Evolutionary conservation across 2,329 filamentous ascomycete genomes (phyloP), one percentile per base, ranked within the genome.

Genomic region (Neofusicoccum sp.): DNA sequence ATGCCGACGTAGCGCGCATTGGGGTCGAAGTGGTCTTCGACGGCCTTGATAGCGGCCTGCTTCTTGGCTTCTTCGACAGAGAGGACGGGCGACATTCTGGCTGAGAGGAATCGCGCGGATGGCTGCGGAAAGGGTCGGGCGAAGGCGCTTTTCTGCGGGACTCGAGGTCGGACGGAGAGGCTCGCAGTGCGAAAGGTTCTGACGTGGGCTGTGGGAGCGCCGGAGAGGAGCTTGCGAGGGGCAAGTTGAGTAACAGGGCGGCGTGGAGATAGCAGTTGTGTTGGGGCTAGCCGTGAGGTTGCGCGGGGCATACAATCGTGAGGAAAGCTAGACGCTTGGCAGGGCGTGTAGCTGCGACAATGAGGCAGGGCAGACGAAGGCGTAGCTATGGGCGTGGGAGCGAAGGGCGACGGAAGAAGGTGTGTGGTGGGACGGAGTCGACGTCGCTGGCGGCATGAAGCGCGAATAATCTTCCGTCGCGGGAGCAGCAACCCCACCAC

Each of bases 41-140:
- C 89, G 51, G 90, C 90, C 67, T 84, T 86, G 74, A 83, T 86
- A 64, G 89, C 90, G 57, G 90, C 90, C 43, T 85, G 82, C 68
- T 86, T 85, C 77, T 95, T 95, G 63, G 90, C 89, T 36, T 82
- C 79, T 75, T 93, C 89, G 66, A 93, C 75, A 38, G 71, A 51
- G 24, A 62, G 34, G n/a, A 33, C 45, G 45, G 61, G 56, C 26
- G 53, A 43, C 58, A 60, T 60, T 16, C 36, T 38, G 44, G 14
- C 34, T n/a, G 45, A 38, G 38, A 31, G 57, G 47, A 24, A 31
- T 58, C 36, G 58, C 20, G 48, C 28, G 38, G 49, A 38, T 57
- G 12, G 24, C 26, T 26, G 43, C 11, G 41, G 49, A n/a, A 41
- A 24, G 11, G 34, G 34, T 12, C n/a, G 41, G 6, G 12, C 14